A percentile compares a stretch with the other conserved stretches of the same genome.
Conservation (phyloP, 2,329 filamentous ascomycete species). For the Fusarium acutatum region DNA sequence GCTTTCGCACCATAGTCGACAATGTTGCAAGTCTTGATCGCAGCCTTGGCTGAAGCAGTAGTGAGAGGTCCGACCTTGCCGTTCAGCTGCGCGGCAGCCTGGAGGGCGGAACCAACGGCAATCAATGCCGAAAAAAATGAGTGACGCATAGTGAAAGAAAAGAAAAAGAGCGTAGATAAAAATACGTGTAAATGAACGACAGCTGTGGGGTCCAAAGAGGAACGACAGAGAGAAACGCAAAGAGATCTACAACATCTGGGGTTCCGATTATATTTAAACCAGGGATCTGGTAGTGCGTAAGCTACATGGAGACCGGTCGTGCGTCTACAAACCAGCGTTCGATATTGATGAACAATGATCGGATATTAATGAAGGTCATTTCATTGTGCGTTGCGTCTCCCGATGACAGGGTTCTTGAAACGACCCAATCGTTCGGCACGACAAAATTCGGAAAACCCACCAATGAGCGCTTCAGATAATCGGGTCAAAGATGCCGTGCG, state of each 20-base stretch:
- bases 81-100: slow-evolving; percentile 33
- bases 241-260: background rate
- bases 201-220: background rate
- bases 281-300: background rate
- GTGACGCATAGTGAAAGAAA: slow-evolving; percentile 1
- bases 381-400: background rate
- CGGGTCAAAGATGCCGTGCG: background rate
- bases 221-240: background rate
- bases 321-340: fast-evolving
- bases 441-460: background rate
- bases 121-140: slow-evolving; percentile 24
- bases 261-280: background rate
- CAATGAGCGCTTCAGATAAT: background rate
- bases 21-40: slow-evolving; percentile 33
- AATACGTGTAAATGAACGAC: background rate
- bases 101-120: slow-evolving; percentile 20
- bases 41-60: slow-evolving; percentile 13
- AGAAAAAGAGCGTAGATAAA: background rate
- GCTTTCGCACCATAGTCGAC: slow-evolving; percentile 27
- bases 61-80: slow-evolving; percentile 31
- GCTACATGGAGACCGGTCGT: fast-evolving
- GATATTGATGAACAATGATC: background rate
- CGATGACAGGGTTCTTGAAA: background rate
- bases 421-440: background rate
- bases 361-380: background rate